Evolutionary conservation across 139 green algal genomes (phyloP).

Genomic region (Chlorella ohadii): DNA sequence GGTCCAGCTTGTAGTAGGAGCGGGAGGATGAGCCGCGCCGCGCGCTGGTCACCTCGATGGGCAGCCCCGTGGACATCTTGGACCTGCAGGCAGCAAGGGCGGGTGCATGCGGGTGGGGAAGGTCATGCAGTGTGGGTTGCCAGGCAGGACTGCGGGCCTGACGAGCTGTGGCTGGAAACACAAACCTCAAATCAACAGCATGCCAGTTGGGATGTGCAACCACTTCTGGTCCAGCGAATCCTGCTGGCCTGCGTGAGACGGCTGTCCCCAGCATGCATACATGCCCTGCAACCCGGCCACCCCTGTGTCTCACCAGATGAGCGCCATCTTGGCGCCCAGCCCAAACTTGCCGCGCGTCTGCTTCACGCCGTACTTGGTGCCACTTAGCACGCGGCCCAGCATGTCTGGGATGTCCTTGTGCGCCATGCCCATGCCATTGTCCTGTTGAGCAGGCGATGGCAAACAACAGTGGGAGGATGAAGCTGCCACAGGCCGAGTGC

Average conservation of each 20-base stretch:
- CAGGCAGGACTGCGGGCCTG: too few relatives aligned
- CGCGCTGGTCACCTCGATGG: conserved; percentile 86
- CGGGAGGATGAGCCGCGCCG: conserved; percentile 53
- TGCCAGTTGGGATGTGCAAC: too few relatives aligned
- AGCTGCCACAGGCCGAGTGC: too few relatives aligned
- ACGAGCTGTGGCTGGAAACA: too few relatives aligned
- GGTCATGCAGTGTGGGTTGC: too few relatives aligned
- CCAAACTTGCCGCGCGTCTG: conserved; percentile 98
- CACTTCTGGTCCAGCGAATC: too few relatives aligned
- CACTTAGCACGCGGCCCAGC: conserved; percentile 91
- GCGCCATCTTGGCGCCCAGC: conserved; percentile 97
- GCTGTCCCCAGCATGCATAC: too few relatives aligned
- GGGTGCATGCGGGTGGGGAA: too few relatives aligned
- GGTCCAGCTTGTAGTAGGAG: conserved; percentile 92
- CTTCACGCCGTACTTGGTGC: conserved; percentile 96
- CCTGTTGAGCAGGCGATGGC: conserved; percentile 60
- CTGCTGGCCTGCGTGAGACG: too few relatives aligned
- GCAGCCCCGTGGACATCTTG: conserved; percentile 94
- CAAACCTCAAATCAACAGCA: too few relatives aligned
- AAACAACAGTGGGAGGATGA: too few relatives aligned
- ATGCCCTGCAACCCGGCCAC: too few relatives aligned
- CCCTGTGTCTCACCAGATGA: conserved; percentile 84
- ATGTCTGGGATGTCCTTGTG: conserved; percentile 96
- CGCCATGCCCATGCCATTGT: conserved; percentile 96
- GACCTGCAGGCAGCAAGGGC: conserved; percentile 8